Evolutionary conservation across 345 rosid species (phyloP).

Genomic region (Arabidopsis suecica): DNA sequence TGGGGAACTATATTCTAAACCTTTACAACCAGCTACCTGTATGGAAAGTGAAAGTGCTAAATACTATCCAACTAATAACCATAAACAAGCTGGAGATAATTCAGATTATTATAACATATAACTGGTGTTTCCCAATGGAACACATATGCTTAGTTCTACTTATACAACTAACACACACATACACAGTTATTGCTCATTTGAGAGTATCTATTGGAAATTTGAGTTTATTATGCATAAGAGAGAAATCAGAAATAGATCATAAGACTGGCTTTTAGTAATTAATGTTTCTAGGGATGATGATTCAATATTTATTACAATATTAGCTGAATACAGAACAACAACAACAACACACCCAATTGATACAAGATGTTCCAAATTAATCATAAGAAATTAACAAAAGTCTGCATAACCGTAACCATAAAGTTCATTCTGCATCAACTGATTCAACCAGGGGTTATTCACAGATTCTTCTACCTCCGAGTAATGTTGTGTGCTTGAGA

Average conservation of each 20-base stretch:
- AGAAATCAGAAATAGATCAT: too few species aligned
- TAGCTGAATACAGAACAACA: too few species aligned
- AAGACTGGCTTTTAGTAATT: too few species aligned
- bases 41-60: not conserved
- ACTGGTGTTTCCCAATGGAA: not conserved
- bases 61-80: not conserved
- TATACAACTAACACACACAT: not conserved
- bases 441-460: not conserved
- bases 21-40: constrained; percentile 18
- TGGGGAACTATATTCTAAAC: constrained; percentile 36
- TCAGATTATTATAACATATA: not conserved
- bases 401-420: not conserved
- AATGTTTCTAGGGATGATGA: too few species aligned
- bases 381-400: too few species aligned
- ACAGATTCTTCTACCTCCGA: not conserved
- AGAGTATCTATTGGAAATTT: too few species aligned
- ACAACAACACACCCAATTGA: too few species aligned
- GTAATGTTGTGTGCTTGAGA: not conserved
- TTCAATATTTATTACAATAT: too few species aligned
- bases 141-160: not conserved
- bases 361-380: too few species aligned
- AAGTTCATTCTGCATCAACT: not conserved
- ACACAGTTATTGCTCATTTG: too few species aligned
- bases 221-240: too few species aligned
- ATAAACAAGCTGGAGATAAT: not conserved